A percentile compares a stretch with the other conserved stretches of the same genome.
These are phyloP conservation scores for Stylonectria norvegica DNA, from an alignment of 2,329 filamentous ascomycete species.

Conservation along the genomic window DNA sequence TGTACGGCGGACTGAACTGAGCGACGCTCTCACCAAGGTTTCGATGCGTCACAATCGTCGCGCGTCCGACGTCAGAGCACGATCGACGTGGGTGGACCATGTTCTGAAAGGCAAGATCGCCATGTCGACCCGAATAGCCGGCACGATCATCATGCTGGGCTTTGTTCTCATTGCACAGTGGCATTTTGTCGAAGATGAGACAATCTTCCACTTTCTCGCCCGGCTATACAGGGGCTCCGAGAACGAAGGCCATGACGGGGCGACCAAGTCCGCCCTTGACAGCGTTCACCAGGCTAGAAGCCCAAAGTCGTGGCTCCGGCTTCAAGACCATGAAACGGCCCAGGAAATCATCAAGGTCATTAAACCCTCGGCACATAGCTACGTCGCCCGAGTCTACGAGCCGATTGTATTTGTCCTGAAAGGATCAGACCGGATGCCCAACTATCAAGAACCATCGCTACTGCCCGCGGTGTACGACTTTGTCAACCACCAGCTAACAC, in stretches of 20 bases:
- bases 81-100: constrained; percentile 50
- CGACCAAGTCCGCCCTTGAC: constrained; percentile 40
- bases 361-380: constrained; percentile 67
- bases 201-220: constrained; percentile 32
- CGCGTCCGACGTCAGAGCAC: constrained; percentile 20
- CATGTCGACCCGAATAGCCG: constrained; percentile 70
- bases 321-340: constrained; percentile 77
- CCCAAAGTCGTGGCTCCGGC: constrained; percentile 70
- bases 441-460: constrained; percentile 36
- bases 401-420: constrained; percentile 70
- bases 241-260: constrained; percentile 24
- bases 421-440: constrained; percentile 62
- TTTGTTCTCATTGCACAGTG: constrained; percentile 72
- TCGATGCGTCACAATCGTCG: constrained; percentile 40
- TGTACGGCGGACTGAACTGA: constrained; percentile 70
- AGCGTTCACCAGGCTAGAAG: constrained; percentile 71
- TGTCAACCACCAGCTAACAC: constrained; percentile 53
- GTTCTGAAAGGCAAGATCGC: constrained; percentile 63
- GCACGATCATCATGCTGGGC: constrained; percentile 67
- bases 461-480: constrained; percentile 59
- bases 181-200: constrained; percentile 68
- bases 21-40: constrained; percentile 64
- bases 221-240: constrained; percentile 21
- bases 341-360: constrained; percentile 73
- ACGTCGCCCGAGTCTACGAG: constrained; percentile 71